These are phyloP conservation scores for Brachypodium distachyon DNA, from an alignment of 202 grass and related monocot genomes.

Conservation along the genomic window DNA sequence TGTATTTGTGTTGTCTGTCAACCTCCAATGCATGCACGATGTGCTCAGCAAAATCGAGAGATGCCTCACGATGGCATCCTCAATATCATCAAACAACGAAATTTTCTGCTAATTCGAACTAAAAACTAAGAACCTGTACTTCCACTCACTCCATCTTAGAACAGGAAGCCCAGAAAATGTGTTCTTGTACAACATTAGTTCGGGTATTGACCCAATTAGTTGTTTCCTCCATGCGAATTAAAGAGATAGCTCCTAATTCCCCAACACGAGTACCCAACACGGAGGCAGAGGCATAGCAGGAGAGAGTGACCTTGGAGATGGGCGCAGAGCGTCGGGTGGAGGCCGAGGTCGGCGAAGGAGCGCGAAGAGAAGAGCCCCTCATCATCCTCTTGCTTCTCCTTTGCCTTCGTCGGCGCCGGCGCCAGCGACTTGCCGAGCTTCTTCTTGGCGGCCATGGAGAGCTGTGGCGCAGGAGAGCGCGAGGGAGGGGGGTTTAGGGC, in stretches of 20 bases:
- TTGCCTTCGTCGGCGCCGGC: not conserved
- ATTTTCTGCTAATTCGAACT: not conserved
- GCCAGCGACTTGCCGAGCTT: conserved; percentile 14
- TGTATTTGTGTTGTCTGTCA: too few relatives aligned
- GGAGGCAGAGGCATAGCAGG: not conserved
- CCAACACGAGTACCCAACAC: not conserved
- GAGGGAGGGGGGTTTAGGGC: not conserved
- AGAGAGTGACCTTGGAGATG: conserved; percentile 58
- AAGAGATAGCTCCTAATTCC: not conserved
- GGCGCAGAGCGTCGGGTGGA: conserved; percentile 57
- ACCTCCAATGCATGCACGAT: not conserved
- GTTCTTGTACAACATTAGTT: not conserved
- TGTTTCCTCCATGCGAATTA: not conserved
- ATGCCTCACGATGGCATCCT: not conserved
- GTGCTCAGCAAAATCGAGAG: not conserved
- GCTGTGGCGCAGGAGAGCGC: not conserved
- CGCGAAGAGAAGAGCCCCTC: conserved; percentile 57
- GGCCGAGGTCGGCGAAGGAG: conserved; percentile 64
- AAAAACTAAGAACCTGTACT: not conserved
- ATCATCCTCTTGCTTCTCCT: not conserved
- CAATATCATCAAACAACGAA: not conserved
- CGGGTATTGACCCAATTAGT: not conserved
- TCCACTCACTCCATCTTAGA: not conserved
- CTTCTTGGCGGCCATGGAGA: conserved; percentile 17
- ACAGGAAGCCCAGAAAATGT: not conserved